Evolutionary conservation across 805 yeast species (phyloP).

Genomic region (Maudiozyma pseudohumilis): DNA sequence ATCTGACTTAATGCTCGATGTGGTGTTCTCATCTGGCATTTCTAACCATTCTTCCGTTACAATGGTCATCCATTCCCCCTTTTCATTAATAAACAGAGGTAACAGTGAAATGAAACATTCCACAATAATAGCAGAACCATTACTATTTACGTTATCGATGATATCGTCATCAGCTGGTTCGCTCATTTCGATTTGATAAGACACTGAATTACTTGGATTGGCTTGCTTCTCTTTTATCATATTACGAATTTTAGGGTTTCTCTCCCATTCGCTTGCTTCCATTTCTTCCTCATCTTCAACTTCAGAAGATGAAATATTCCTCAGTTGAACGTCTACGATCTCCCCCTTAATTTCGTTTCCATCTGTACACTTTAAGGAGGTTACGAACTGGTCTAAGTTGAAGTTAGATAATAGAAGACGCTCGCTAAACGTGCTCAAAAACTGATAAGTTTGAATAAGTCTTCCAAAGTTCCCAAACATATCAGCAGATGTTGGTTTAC

Average conservation of each 20-base stretch:
- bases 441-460: conserved; percentile 24
- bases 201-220: conserved; percentile 5
- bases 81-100: conserved; percentile 25
- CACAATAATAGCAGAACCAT: conserved; percentile 20
- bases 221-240: conserved; percentile 8
- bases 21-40: conserved; percentile 6
- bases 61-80: conserved; percentile 26
- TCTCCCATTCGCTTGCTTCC: conserved; percentile 16
- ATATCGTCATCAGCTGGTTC: conserved; percentile 19
- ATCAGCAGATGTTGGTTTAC: background rate
- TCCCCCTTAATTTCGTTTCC: conserved; percentile 23
- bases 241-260: conserved; percentile 14
- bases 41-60: conserved; percentile 27
- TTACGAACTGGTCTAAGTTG: conserved; percentile 23
- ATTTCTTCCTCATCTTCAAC: conserved; percentile 1
- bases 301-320: background rate
- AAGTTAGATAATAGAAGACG: conserved; percentile 20
- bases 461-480: conserved; percentile 13
- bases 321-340: conserved; percentile 13
- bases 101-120: conserved; percentile 24
- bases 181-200: conserved; percentile 12
- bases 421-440: conserved; percentile 23
- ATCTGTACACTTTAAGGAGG: conserved; percentile 24
- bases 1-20: background rate
- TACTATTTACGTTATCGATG: conserved; percentile 18